Percentiles rank a stretch among this genome's conserved stretches.
Evolutionary conservation across 495 filamentous ascomycete species (phyloP).

Genomic region (Neurospora sp.): DNA sequence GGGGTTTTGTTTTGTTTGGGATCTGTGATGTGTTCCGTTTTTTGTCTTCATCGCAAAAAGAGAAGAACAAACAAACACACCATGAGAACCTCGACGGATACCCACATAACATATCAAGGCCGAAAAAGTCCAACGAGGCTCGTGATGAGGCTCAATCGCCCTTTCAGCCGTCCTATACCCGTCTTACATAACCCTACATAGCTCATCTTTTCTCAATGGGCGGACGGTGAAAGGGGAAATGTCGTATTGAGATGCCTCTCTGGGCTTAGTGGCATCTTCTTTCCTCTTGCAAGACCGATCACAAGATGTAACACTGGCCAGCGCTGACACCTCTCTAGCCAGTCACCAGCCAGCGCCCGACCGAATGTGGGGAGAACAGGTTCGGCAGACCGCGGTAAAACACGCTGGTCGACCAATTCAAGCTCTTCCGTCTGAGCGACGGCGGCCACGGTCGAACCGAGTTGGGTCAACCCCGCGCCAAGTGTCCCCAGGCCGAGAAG

Average conservation of each 20-base stretch:
- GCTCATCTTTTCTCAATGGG: not conserved
- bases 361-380: not conserved
- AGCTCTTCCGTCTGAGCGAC: slow-evolving; percentile 4
- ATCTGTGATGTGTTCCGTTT: not conserved
- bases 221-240: not conserved
- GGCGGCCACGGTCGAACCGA: not conserved
- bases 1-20: not conserved
- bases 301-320: not conserved
- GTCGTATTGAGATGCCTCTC: not conserved
- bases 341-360: not conserved
- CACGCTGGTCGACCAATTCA: not conserved
- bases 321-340: not conserved
- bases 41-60: not conserved
- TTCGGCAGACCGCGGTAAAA: slow-evolving; percentile 10
- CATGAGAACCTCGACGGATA: not conserved
- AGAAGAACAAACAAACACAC: not conserved
- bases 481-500: not conserved
- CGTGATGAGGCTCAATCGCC: not conserved
- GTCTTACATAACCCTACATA: not conserved
- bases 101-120: not conserved
- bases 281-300: not conserved
- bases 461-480: not conserved
- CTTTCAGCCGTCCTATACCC: not conserved
- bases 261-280: not conserved
- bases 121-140: not conserved